Base-by-base conservation (phyloP, 345 rosid genomes). In the Barbarea vulgaris region DNA sequence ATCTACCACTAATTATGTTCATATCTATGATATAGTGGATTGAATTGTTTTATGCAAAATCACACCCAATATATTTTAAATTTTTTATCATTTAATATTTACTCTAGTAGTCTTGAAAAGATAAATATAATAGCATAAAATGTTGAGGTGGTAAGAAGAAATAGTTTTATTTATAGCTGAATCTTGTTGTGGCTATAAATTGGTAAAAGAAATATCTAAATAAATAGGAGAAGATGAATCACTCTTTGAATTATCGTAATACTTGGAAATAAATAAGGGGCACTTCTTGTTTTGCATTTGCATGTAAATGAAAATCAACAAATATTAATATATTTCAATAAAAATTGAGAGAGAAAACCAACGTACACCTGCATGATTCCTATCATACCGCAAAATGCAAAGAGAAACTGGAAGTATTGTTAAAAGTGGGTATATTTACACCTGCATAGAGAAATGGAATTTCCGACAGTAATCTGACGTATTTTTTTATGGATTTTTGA, bases 201-300 rank as follows among this genome's bases (percentile, higher is more conserved):
- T 44, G 50, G 50, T 44, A n/a, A n/a, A n/a, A n/a, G 9, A 44
- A 7, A n/a, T 2, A 7, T n/a, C 4, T 8, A 18, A 46, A 46
- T 17, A 17, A 46, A 46, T n/a, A 46, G 7, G 21, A 46, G 21
- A n/a, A 36, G 51, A 46, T 46, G 19, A 17, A 46, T 59, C 64
- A 13, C 33, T 50, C 58, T 48, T 50, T 50, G 11, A 17, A 21
- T 19, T 6, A 14, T 66, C 22, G 59, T 33, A 50, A 13, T 14
- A 66, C 22, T 33, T 7, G 70, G 59, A 66, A 48, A 66, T 12
- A 65, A 48, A 9, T 18, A 47, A 65, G 69, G 41, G 36, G 17
- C 57, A 65, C 44, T 30, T 65, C 11, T 46, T 30, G 14, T 47
- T 13, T 60, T 60, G 65, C 25, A 37, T 13, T 60, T 60, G 65